phyloP scores from a whole-genome alignment of 345 rosid species.

The Citrus cavaleriei region DNA sequence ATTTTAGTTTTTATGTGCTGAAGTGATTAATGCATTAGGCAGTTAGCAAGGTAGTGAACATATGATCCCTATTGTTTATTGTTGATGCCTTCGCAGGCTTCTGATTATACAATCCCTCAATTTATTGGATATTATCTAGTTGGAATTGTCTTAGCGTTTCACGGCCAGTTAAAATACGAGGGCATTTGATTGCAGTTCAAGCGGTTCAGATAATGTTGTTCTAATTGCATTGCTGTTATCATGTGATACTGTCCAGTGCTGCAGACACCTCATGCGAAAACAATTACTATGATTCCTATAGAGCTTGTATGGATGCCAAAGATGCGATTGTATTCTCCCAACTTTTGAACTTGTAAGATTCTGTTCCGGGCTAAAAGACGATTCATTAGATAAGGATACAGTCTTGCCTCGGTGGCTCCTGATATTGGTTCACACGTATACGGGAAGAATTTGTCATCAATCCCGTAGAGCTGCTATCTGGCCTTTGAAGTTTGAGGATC shows the following conservation, averaged over 20 bases:
- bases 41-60: too few relatives aligned
- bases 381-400: background rate
- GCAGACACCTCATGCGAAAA: background rate
- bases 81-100: background rate
- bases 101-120: background rate
- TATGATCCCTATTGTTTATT: background rate
- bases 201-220: background rate
- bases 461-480: too few relatives aligned
- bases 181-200: background rate
- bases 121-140: background rate
- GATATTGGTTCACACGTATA: background rate
- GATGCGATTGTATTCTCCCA: background rate
- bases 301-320: background rate
- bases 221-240: background rate
- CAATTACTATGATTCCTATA: too few relatives aligned
- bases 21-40: background rate
- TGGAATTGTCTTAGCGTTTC: background rate
- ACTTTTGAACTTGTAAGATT: background rate
- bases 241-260: background rate
- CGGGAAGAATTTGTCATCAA: background rate
- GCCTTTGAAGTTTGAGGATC: background rate
- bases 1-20: background rate
- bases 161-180: background rate
- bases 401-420: background rate
- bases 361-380: background rate